Conservation (phyloP, 306 rosid species). For the Morella rubra region DNA sequence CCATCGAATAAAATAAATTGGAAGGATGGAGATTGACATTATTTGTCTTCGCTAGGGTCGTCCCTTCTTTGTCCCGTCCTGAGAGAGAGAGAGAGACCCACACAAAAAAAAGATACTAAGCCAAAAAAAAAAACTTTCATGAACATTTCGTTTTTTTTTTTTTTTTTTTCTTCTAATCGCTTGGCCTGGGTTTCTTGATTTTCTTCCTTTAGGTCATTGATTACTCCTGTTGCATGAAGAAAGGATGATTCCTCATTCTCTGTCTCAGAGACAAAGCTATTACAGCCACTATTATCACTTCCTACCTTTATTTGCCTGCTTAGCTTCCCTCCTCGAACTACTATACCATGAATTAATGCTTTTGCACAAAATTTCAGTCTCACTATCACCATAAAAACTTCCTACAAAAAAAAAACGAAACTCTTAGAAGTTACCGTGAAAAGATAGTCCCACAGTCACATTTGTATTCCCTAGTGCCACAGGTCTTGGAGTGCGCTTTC, state of each 20-base stretch:
- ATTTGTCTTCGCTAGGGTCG: constrained; percentile 22
- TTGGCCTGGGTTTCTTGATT: not conserved
- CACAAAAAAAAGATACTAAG: constrained; percentile 17
- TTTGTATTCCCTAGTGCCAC: constrained; percentile 89
- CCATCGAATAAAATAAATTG: constrained; percentile 30
- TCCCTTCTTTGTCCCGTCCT: constrained; percentile 23
- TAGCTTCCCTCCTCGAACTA: not conserved
- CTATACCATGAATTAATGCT: not conserved
- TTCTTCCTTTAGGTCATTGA: constrained; percentile 5
- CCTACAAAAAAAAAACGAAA: not conserved
- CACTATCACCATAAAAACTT: not conserved
- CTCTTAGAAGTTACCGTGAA: constrained; percentile 53
- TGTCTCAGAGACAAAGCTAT: constrained; percentile 10
- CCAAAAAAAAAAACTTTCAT: constrained; percentile 27
- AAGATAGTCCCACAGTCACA: constrained; percentile 91
- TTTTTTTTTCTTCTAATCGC: no score
- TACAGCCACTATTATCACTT: not conserved
- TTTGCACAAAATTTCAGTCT: not conserved
- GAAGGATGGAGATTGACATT: constrained; percentile 21
- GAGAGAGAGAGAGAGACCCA: constrained; percentile 10
- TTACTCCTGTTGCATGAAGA: constrained; percentile 17
- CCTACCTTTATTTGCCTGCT: constrained; percentile 3
- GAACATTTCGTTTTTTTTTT: not conserved
- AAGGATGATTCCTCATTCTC: constrained; percentile 23
- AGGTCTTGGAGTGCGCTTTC: constrained; percentile 89